These are phyloP conservation scores for Ramaria rubella DNA, from an alignment of 768 basidiomycete species.

Conservation along the genomic window DNA sequence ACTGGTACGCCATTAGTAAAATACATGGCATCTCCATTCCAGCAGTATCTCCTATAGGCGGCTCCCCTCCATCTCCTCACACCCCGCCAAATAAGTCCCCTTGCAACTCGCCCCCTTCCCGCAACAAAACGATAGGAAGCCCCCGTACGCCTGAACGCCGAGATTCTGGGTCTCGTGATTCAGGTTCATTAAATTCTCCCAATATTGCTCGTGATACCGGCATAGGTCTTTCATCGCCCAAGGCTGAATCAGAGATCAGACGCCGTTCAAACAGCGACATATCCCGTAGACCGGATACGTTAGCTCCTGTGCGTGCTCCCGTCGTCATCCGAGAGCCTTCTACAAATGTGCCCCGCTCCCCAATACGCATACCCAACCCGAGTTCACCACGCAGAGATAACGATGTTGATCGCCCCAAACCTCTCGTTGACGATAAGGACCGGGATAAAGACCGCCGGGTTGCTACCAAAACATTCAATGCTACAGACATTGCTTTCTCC, in stretches of 20 bases:
- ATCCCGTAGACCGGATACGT: neutral
- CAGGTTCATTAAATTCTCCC: neutral
- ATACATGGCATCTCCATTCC: conserved; percentile 37
- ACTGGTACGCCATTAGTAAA: conserved; percentile 75
- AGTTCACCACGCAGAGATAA: neutral
- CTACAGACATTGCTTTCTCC: conserved; percentile 1
- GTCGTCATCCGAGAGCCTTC: conserved; percentile 2
- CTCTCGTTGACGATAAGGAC: neutral
- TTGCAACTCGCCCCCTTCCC: conserved; percentile 1
- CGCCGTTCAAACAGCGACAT: neutral
- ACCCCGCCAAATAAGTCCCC: neutral
- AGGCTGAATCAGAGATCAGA: neutral
- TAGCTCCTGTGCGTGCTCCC: neutral
- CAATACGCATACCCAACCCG: neutral
- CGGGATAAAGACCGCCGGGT: conserved; percentile 6
- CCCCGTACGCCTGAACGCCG: neutral
- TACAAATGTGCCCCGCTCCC: neutral
- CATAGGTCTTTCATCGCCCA: neutral
- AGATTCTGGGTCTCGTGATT: conserved; percentile 1
- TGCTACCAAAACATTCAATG: neutral
- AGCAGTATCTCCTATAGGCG: neutral
- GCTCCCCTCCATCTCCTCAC: conserved; percentile 1
- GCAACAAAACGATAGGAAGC: neutral
- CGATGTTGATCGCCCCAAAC: neutral
- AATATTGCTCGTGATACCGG: neutral